Conservation (phyloP, 495 filamentous ascomycete genomes). For the Xylona heveae region DNA sequence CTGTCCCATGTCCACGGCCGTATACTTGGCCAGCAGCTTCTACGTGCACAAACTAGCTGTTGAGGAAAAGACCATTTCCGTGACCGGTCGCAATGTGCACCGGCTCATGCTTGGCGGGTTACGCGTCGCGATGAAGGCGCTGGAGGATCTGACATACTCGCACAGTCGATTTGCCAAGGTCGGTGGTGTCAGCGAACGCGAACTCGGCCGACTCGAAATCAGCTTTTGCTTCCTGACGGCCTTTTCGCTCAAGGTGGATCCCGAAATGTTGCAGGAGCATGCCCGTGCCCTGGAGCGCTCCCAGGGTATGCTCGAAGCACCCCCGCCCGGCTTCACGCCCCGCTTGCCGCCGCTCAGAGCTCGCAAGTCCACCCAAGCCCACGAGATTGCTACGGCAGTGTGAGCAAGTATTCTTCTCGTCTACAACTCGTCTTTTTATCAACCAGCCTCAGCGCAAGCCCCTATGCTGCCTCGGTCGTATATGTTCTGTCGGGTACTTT, state of each 20-base stretch:
- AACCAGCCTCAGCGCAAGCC: too few species aligned
- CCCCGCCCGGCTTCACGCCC: too few species aligned
- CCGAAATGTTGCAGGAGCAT: conserved; percentile 34
- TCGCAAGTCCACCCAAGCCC: too few species aligned
- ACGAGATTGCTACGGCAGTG: too few species aligned
- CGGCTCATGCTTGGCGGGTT: conserved; percentile 68
- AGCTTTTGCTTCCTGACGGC: conserved; percentile 73
- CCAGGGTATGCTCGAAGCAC: too few species aligned
- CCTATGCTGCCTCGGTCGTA: too few species aligned
- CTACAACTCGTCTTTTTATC: too few species aligned
- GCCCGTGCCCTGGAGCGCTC: too few species aligned
- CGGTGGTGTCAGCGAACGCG: conserved; percentile 62
- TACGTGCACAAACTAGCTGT: conserved; percentile 71
- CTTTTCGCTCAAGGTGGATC: conserved; percentile 57
- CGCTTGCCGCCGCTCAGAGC: too few species aligned
- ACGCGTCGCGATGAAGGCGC: conserved; percentile 73
- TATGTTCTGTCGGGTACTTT: too few species aligned
- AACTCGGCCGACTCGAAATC: conserved; percentile 70
- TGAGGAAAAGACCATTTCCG: conserved; percentile 45
- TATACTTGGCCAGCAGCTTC: conserved; percentile 79
- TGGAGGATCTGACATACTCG: conserved; percentile 74
- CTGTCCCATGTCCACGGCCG: conserved; percentile 90
- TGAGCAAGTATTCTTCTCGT: too few species aligned
- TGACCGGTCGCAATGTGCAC: conserved; percentile 70
- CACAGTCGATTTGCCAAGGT: conserved; percentile 72